Evolutionary conservation across 768 basidiomycete species (phyloP), one percentile per base, ranked within the genome.

Genomic region (Kwoniella botswanensis): DNA sequence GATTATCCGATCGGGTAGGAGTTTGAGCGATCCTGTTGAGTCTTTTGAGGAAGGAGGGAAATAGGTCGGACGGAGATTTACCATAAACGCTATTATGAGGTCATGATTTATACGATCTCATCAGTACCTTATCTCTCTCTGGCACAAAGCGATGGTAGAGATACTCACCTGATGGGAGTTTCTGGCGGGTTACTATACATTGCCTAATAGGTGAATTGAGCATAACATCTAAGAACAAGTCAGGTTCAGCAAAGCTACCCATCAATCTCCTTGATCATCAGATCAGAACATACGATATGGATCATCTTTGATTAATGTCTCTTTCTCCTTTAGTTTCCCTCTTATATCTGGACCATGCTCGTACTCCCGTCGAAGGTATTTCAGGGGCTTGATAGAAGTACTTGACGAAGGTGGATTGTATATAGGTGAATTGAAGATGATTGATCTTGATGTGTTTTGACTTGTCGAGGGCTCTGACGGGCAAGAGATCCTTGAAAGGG

Each of bases 161-260:
- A 43, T 22, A 60, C 68, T 64, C 44, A 70, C 68, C 18, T n/a
- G 63, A 70, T 6, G 68, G 68, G 9, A 64, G n/a, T 15, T 59
- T 58, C 24, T 70, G 63, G 18, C 68, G 46, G 15, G 68, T 70
- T 4, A 70, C 68, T 29, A 70, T 59, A 60, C 68, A 70, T 52
- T 26, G 57, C 13, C 68, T 41, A 17, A 29, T 21, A 12, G 68
- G 56, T 4, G 63, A 64, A 3, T 12, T 64, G 12, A 22, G 35
- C 63, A 70, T 70, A 3, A 55, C 24, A 4, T 55, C 68, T 68
- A 56, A 52, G 15, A 5, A 42, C 13, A 9, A 55, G 50, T 42
- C 63, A 56, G 3, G 46, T 15, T 50, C 46, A 50, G 46, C 46
- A 15, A 50, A 35, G 4, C 35, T 50, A 50, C 18, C 46, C 12